Conservation (phyloP, 2,329 filamentous ascomycete genomes). For the Colletotrichum orchidophilum region DNA sequence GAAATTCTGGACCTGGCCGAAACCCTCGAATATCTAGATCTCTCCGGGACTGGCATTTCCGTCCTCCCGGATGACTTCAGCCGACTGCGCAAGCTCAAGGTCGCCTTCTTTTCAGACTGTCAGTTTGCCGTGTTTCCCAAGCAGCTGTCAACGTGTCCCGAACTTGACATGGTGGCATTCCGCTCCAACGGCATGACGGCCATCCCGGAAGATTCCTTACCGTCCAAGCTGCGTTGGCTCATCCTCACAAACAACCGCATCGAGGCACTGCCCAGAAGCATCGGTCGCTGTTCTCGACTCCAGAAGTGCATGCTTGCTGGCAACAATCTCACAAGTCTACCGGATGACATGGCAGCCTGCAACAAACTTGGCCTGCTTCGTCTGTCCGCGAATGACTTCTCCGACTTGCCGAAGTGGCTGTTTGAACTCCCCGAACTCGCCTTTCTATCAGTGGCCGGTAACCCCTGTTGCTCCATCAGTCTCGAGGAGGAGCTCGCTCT, state of each 20-base stretch:
- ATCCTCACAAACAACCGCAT: slow-evolving; percentile 58
- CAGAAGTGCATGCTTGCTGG: slow-evolving; percentile 61
- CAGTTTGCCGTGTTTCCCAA: slow-evolving; percentile 53
- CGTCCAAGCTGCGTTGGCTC: slow-evolving; percentile 55
- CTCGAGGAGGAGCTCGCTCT: slow-evolving; percentile 30
- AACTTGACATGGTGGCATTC: slow-evolving; percentile 60
- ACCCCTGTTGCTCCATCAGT: slow-evolving; percentile 49
- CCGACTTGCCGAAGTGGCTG: slow-evolving; percentile 52
- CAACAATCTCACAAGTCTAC: slow-evolving; percentile 51
- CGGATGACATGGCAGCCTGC: slow-evolving; percentile 54
- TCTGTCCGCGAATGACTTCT: slow-evolving; percentile 53
- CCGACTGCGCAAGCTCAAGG: slow-evolving; percentile 53
- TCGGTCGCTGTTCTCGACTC: slow-evolving; percentile 52
- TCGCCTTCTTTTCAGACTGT: slow-evolving; percentile 58
- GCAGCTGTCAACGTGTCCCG: slow-evolving; percentile 51
- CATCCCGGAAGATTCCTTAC: slow-evolving; percentile 52
- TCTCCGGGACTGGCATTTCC: slow-evolving; percentile 56
- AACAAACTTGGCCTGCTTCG: slow-evolving; percentile 53
- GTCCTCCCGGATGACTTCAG: slow-evolving; percentile 50
- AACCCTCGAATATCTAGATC: slow-evolving; percentile 56
- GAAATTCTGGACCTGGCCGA: slow-evolving; percentile 52
- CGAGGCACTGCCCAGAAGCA: slow-evolving; percentile 48
- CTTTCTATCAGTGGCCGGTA: slow-evolving; percentile 58
- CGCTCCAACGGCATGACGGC: slow-evolving; percentile 54
- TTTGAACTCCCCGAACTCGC: slow-evolving; percentile 55